Conservation (phyloP, 495 filamentous ascomycete genomes). For the Aspergillus taichungensis region DNA sequence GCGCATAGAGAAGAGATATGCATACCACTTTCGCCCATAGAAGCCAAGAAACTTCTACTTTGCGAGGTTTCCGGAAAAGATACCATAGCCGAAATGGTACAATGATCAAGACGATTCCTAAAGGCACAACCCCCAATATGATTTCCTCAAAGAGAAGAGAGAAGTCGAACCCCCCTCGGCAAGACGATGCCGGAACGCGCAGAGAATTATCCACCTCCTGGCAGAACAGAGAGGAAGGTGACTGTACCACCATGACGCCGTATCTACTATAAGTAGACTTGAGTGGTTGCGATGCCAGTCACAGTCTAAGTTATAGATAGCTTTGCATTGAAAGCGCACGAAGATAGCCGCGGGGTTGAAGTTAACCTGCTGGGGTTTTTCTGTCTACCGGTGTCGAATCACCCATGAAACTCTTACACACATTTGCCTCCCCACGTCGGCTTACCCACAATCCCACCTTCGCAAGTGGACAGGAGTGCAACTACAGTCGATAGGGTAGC, state of each 20-base stretch:
- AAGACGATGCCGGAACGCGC: slow-evolving; percentile 31
- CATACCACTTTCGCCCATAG: slow-evolving; percentile 39
- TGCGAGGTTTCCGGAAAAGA: slow-evolving; percentile 34
- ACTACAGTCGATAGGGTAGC: no score
- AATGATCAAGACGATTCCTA: slow-evolving; percentile 38
- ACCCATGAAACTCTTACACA: no score
- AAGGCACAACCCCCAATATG: slow-evolving; percentile 43
- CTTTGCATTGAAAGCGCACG: no score
- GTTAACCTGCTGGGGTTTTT: no score
- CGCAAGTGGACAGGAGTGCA: no score
- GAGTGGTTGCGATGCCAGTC: neutral
- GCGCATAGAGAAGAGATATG: neutral
- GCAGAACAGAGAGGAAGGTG: slow-evolving; percentile 13
- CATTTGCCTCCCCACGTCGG: no score
- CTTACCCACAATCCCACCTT: no score
- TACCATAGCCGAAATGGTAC: slow-evolving; percentile 37
- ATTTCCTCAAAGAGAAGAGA: slow-evolving; percentile 51
- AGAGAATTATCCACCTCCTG: slow-evolving; percentile 35
- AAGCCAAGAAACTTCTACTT: slow-evolving; percentile 34
- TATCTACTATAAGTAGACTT: slow-evolving; percentile 3
- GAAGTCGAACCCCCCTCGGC: slow-evolving; percentile 51
- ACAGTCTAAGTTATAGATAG: neutral
- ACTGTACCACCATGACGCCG: slow-evolving; percentile 17
- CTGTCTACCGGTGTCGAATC: no score
- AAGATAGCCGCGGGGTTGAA: no score